Evolutionary conservation across 1,139 yeast species (phyloP), one percentile per base, ranked within the genome.

Genomic region (Eremothecium gossypii): DNA sequence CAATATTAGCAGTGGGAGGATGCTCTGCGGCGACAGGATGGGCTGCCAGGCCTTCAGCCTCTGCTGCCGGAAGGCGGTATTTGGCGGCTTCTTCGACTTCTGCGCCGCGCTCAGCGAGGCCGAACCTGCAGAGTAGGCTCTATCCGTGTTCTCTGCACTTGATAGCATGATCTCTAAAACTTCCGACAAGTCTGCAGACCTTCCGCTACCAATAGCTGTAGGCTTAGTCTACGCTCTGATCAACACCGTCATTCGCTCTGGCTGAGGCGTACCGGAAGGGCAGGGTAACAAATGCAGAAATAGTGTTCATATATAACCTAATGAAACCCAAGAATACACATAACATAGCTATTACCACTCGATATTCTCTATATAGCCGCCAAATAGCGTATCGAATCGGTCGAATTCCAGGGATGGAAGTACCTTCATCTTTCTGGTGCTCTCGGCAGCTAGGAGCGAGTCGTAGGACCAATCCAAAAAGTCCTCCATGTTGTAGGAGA

Each of bases 401-500:
- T 86, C 96, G 57, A 73, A 83, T 60, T 91, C 97, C 40, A 87
- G 64, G 0, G 95, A 86, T 4, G 94, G 84, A 51, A 76, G 73
- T 3, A 76, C 72, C 57, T 79, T 82, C 56, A 84, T 71, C 49
- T 67, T 79, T 63, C 94, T 81, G 17, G 71, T 70, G 46, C 73
- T 67, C 61, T 91, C 98, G 49, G 86, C 79, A 26, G 79, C 83
- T 53, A 87, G 63, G 48, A 91, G 70, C 8, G 87, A 73, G 43
- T 71, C 69, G 58, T 89, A 91, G 44, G 82, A 79, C 86, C 96
- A 91, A 62, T 89, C 96, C 57, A 91, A 67, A 66, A 91, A 91
- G 62, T 91, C 98, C 59, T 91, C 98, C 70, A 91, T 70, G 57
- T 84, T 83, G 62, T 93, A 91, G 53, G 75, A 75, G 45, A 83